Base-by-base conservation (phyloP, 345 rosid genomes). In the Hibiscus syriacus region DNA sequence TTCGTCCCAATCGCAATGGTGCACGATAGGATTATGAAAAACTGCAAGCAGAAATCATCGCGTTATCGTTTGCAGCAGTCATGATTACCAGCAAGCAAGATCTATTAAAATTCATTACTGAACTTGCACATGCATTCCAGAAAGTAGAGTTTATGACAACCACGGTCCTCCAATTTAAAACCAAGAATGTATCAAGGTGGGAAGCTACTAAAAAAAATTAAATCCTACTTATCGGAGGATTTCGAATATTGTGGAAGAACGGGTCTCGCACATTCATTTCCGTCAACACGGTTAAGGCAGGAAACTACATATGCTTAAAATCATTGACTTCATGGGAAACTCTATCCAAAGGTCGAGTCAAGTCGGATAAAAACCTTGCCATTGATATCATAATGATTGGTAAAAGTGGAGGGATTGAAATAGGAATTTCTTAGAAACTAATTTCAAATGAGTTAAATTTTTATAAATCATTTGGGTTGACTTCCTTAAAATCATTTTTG, bases 1-100 rank as follows among this genome's bases (percentile, higher is more conserved):
- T 94, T 94, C 64, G 99, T 94, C 12, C 99, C 99, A 0, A 94
- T 97, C 0, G 98, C 98, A 20, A 94, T 94, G 67, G 74, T 84
- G 82, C 99, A 94, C 1, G 99, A 92, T 38, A 94, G 74, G 67
- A 92, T 63, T 27, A 90, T 70, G 83, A 94, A 94, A 74, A 82
- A 75, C 98, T 94, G 93, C 81, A 76, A 70, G 55, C 26, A 66
- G 67, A 69, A 36, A 26, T 19, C 16, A 56, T 27, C 23, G 16
- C 38, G 17, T 17, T 17, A 60, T 67, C 73, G 39, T 17, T 64
- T 64, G 5, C 57, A 19, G 17, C 16, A 52, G 34, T 30, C 56
- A 58, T 20, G 57, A 56, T 5, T 20, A n/a, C 14, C 30, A 4
- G 23, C 64, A 34, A 53, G 64, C 43, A 63, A 45, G 60, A 34